These are phyloP conservation scores for Lizonia empirigonia DNA, from an alignment of 2,329 filamentous ascomycete species.

Conservation along the genomic window DNA sequence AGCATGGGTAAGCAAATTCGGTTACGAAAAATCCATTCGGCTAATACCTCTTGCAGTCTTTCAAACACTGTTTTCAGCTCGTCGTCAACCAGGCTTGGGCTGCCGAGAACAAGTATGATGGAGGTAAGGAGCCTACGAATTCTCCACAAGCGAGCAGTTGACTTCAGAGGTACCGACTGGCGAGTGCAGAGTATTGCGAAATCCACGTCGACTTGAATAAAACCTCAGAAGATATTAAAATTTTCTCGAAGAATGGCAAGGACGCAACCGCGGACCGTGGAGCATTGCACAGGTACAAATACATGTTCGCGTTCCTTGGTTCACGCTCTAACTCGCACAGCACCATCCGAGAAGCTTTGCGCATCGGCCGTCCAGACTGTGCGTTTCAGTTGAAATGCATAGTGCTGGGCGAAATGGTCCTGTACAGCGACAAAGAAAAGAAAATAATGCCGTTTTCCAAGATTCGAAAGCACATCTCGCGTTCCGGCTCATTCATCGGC, in stretches of 20 bases:
- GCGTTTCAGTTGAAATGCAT: conserved; percentile 71
- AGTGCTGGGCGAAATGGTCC: conserved; percentile 80
- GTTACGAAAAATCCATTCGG: background rate
- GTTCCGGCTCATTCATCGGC: conserved; percentile 73
- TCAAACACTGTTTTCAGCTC: conserved; percentile 76
- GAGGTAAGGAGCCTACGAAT: conserved; percentile 38
- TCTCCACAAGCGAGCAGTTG: background rate
- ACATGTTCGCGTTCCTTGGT: too few relatives aligned
- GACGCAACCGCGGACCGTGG: conserved; percentile 77
- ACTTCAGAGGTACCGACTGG: background rate
- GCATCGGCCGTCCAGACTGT: conserved; percentile 64
- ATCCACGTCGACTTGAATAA: conserved; percentile 76
- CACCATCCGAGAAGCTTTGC: conserved; percentile 68
- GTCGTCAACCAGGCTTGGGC: conserved; percentile 66
- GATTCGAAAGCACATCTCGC: conserved; percentile 77
- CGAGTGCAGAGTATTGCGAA: conserved; percentile 73
- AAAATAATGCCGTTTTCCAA: conserved; percentile 78
- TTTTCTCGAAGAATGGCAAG: conserved; percentile 92
- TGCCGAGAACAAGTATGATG: conserved; percentile 82
- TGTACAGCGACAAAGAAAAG: conserved; percentile 71
- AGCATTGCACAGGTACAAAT: conserved; percentile 57
- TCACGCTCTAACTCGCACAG: conserved; percentile 31
- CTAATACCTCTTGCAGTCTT: conserved; percentile 46
- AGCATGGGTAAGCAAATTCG: conserved; percentile 36
- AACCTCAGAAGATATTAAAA: conserved; percentile 65